A percentile compares a stretch with the other conserved stretches of the same genome.
Evolutionary conservation across 106 monocot genomes (phyloP).

Genomic region (Posidonia australis): DNA sequence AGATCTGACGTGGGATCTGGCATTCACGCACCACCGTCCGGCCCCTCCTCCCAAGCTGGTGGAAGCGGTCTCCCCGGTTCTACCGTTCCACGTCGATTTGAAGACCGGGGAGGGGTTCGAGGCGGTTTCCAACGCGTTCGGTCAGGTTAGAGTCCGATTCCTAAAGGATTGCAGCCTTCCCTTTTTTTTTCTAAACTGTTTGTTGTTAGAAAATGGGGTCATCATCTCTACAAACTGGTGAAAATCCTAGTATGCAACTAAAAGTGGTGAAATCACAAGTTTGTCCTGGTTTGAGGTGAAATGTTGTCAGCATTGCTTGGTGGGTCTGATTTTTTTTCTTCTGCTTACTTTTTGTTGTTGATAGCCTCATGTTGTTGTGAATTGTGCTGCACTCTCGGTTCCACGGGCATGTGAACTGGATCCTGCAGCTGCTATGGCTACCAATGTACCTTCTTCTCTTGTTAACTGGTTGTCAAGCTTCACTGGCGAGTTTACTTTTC

Average conservation of each 20-base stretch:
- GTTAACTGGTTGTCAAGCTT: conserved; percentile 64
- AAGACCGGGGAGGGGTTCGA: conserved; percentile 54
- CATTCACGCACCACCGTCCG: conserved; percentile 80
- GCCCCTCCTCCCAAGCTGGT: conserved; percentile 49
- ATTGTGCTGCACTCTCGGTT: conserved; percentile 85
- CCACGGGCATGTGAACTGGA: conserved; percentile 77
- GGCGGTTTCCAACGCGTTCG: conserved; percentile 46
- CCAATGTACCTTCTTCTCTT: conserved; percentile 61
- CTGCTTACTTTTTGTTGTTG: background rate
- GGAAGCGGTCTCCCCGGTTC: conserved; percentile 31
- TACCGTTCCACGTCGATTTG: conserved; percentile 61
- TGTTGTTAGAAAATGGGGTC: background rate
- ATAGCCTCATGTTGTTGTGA: conserved; percentile 76
- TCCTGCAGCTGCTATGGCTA: conserved; percentile 66
- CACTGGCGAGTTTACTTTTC: conserved; percentile 21
- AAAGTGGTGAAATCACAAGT: background rate
- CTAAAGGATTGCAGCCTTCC: too few relatives aligned
- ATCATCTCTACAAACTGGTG: background rate
- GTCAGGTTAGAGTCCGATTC: conserved; percentile 35
- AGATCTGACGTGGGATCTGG: conserved; percentile 28
- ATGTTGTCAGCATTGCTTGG: background rate
- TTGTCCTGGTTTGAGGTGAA: background rate
- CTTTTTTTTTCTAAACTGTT: too few relatives aligned
- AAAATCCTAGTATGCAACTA: background rate
- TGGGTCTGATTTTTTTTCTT: background rate